These are phyloP conservation scores for Pleurotus platypus DNA, from an alignment of 768 basidiomycete genomes.

Conservation along the genomic window DNA sequence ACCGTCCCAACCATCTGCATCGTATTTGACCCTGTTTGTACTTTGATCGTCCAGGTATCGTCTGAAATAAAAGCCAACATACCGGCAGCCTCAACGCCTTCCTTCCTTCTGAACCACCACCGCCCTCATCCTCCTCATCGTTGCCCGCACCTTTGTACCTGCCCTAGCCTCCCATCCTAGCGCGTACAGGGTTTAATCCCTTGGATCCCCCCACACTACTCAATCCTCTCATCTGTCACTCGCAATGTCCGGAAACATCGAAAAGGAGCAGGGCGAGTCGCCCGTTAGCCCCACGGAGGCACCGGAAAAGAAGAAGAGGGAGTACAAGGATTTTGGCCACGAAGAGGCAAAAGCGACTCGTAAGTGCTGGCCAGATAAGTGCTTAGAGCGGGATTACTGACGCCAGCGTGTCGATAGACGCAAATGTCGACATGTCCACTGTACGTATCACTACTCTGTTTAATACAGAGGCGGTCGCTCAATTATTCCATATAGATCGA, in stretches of 20 bases:
- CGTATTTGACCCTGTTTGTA: conserved; percentile 3
- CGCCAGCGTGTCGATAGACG: conserved; percentile 44
- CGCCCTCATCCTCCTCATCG: conserved; percentile 5
- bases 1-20: conserved; percentile 1
- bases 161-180: conserved; percentile 2
- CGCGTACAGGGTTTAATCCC: conserved; percentile 6
- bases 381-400: conserved; percentile 10
- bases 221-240: conserved; percentile 19
- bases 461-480: neutral
- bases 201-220: conserved; percentile 5
- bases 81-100: conserved; percentile 8
- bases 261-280: conserved; percentile 61
- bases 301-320: conserved; percentile 63
- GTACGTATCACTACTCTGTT: conserved; percentile 31
- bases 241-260: conserved; percentile 39
- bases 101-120: conserved; percentile 8
- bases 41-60: conserved; percentile 6
- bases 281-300: conserved; percentile 25
- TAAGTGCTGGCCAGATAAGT: conserved; percentile 33
- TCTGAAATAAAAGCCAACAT: conserved; percentile 10
- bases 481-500: conserved; percentile 53
- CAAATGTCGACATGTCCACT: conserved; percentile 82
- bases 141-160: neutral
- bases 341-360: conserved; percentile 66
- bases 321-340: conserved; percentile 85